Conservation (phyloP, 768 basidiomycete species). For the Hygrophoropsis aurantiaca region DNA sequence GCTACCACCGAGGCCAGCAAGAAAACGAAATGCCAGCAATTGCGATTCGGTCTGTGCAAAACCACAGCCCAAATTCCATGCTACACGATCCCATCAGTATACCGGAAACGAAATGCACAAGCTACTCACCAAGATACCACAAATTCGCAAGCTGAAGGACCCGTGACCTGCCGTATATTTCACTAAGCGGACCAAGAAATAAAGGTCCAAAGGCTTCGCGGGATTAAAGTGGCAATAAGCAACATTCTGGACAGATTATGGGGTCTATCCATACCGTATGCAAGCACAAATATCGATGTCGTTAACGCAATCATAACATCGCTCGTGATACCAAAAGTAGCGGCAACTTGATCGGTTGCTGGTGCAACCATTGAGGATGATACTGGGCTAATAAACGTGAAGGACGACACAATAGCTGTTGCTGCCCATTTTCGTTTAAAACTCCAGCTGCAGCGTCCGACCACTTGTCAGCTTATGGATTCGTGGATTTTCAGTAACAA, state of each 20-base stretch:
- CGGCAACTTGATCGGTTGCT: constrained; percentile 49
- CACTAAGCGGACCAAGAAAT: constrained; percentile 60
- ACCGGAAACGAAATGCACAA: neutral
- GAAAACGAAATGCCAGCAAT: constrained; percentile 66
- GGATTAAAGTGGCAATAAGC: neutral
- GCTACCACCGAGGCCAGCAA: constrained; percentile 71
- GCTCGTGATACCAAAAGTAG: constrained; percentile 55
- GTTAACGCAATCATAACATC: constrained; percentile 51
- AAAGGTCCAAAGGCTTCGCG: constrained; percentile 30
- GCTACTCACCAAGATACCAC: constrained; percentile 55
- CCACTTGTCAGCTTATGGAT: neutral
- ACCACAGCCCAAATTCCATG: constrained; percentile 63
- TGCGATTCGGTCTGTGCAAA: constrained; percentile 60
- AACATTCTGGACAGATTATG: neutral
- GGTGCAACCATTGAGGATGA: constrained; percentile 78
- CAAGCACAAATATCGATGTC: constrained; percentile 59
- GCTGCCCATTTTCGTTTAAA: constrained; percentile 62
- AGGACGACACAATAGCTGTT: constrained; percentile 61
- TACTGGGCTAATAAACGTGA: constrained; percentile 67
- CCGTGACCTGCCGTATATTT: constrained; percentile 65
- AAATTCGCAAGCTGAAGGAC: constrained; percentile 66
- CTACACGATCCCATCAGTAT: constrained; percentile 26
- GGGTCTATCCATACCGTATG: constrained; percentile 48
- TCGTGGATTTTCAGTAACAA: neutral
- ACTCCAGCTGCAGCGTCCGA: constrained; percentile 48